phyloP scores from a whole-genome alignment of 2,329 filamentous ascomycete species.

The Triangularia verruculosa region DNA sequence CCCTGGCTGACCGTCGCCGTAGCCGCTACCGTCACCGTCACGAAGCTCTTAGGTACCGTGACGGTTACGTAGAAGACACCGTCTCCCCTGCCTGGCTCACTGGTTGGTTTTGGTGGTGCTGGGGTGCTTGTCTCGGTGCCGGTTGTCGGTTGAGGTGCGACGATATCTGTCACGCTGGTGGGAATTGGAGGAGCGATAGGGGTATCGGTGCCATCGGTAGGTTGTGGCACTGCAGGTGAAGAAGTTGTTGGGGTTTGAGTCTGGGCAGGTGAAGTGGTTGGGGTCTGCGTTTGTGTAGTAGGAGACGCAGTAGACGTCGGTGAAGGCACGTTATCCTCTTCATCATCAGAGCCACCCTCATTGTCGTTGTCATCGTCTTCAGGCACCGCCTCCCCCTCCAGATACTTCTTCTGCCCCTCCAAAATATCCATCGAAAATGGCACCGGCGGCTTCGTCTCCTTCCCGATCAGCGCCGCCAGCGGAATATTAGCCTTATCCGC shows the following conservation, averaged over 20 bases:
- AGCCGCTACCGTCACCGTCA: slow-evolving; percentile 35
- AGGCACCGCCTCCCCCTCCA: not conserved
- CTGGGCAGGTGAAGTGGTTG: not conserved
- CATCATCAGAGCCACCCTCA: not conserved
- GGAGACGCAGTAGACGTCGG: not conserved
- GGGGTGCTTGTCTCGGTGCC: slow-evolving; percentile 25
- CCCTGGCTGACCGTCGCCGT: not conserved
- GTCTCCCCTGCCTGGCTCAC: not conserved
- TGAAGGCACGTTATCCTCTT: not conserved
- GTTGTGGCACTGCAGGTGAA: not conserved
- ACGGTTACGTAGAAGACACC: slow-evolving; percentile 41
- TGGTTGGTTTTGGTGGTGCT: too few species aligned
- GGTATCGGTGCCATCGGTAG: not conserved
- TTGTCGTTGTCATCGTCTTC: not conserved
- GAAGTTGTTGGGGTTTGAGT: too few species aligned
- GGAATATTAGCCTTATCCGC: slow-evolving; percentile 24
- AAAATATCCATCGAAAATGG: not conserved
- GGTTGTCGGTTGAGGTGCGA: slow-evolving; percentile 11
- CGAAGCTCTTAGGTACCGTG: slow-evolving; percentile 32
- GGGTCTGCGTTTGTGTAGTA: not conserved
- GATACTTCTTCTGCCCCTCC: not conserved
- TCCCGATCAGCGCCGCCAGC: slow-evolving; percentile 20
- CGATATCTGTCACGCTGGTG: not conserved
- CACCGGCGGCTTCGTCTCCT: slow-evolving; percentile 2
- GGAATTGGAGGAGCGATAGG: not conserved